Evolutionary conservation across 306 rosid genomes (phyloP).

Genomic region (Pterocarpus macrocarpus): DNA sequence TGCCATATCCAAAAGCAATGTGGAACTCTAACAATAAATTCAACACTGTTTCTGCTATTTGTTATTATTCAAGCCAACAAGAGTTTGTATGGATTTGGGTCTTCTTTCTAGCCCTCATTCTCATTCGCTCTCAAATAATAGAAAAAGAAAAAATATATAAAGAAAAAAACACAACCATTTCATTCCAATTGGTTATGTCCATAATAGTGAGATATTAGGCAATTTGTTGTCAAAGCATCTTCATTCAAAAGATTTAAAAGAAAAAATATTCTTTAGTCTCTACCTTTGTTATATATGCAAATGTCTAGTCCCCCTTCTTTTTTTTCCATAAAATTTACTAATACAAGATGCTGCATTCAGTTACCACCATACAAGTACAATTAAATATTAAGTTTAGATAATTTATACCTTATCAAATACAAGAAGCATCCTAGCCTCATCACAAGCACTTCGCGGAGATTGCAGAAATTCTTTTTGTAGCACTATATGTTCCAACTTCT

Average conservation of each 20-base stretch:
- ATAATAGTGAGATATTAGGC: conserved; percentile 19
- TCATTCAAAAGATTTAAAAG: not conserved
- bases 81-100: not conserved
- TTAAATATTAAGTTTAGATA: not conserved
- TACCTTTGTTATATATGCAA: conserved; percentile 12
- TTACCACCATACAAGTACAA: not conserved
- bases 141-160: too few relatives aligned
- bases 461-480: conserved; percentile 85
- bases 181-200: conserved; percentile 16
- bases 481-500: conserved; percentile 91
- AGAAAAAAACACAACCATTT: not conserved
- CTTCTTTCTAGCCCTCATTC: not conserved
- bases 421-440: conserved; percentile 81
- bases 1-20: too few relatives aligned
- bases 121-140: not conserved
- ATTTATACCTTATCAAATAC: conserved; percentile 86
- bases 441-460: conserved; percentile 76
- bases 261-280: not conserved
- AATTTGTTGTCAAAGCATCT: not conserved
- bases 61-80: not conserved
- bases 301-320: not conserved
- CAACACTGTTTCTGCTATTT: not conserved
- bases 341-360: not conserved
- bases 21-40: not conserved
- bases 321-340: not conserved